A percentile compares a stretch with the other conserved stretches of the same genome.
These are phyloP conservation scores for Myrmaecium sp. DNA, from an alignment of 2,329 filamentous ascomycete genomes.

Conservation along the genomic window DNA sequence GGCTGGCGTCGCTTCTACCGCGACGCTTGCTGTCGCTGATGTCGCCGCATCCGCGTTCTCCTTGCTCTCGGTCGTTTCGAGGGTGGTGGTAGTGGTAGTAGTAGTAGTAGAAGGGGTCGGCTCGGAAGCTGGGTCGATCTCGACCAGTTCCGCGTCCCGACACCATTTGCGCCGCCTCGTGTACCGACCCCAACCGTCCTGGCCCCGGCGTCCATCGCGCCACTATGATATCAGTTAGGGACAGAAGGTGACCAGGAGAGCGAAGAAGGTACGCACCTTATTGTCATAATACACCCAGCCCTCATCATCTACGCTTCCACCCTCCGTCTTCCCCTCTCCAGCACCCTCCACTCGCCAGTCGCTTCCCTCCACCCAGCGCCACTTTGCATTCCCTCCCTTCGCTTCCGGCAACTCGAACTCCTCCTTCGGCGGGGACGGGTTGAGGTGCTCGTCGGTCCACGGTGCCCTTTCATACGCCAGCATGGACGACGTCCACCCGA, in stretches of 20 bases:
- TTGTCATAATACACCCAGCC: conserved; percentile 99
- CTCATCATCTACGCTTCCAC: conserved; percentile 27
- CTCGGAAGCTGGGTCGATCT: conserved; percentile 36
- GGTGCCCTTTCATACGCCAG: conserved; percentile 78
- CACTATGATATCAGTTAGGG: conserved; percentile 38
- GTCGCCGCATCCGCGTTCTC: conserved; percentile 5
- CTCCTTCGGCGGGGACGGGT: conserved; percentile 58
- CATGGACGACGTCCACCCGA: conserved; percentile 86
- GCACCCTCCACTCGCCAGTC: conserved; percentile 77
- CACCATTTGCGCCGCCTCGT: conserved; percentile 92
- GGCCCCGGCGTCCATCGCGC: conserved; percentile 69
- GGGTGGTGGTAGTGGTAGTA: conserved; percentile 4
- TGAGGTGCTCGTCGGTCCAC: conserved; percentile 95
- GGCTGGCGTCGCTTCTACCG: conserved; percentile 6
- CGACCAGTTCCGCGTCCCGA: conserved; percentile 86
- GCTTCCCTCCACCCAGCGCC: conserved; percentile 72
- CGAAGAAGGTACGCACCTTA: conserved; percentile 44
- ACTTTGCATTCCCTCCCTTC: conserved; percentile 43
- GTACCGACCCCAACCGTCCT: conserved; percentile 88
- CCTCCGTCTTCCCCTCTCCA: conserved; percentile 27
- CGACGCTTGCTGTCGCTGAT: conserved; percentile 10
- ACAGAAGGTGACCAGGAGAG: not conserved
- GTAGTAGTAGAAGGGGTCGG: conserved; percentile 26
- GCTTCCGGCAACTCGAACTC: conserved; percentile 52
- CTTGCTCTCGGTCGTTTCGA: not conserved